Base-by-base conservation (phyloP, 2,329 filamentous ascomycete species). In the Chaetomiaceae sp. region DNA sequence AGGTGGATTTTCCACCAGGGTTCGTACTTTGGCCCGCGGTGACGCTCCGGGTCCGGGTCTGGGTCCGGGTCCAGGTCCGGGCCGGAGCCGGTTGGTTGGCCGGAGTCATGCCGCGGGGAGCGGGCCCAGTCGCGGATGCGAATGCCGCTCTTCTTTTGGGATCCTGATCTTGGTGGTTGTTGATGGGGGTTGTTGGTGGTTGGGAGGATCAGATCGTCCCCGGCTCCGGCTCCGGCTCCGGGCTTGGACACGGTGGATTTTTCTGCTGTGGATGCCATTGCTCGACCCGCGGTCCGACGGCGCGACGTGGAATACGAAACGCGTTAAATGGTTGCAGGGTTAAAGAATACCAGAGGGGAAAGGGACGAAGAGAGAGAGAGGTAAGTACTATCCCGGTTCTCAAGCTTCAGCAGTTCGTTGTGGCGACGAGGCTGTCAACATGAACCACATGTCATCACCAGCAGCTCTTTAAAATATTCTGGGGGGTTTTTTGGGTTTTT, bases 1-100 rank as follows among this genome's bases (percentile, higher is more conserved):
- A 87, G 74, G 45, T 77, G 78, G 21, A 91, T 80, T 65, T 80
- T 86, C 85, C 87, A 94, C 89, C 89, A 92, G 9, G 42, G 42
- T 4, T 48, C 51, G 42, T 29, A 32, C 2, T 5, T 29, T 10
- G 34, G 44, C 1, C 14, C 11, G 1, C 18, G 34, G 30, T 21
- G 25, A 5, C 18, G 20, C 34, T 46, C 41, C 33, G 54, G 8
- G 9, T 27, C 30, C 51, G 36, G 42, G 21, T 40, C 51, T 42
- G 51, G 13, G 4, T 16, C 32, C 18, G n/a, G n/a, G n/a, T 16
- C 42, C 42, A 30, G 18, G n/a, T n/a, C n/a, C 30, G 18, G 32
- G 16, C 14, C 48, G 38, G 48, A 8, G n/a, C 7, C 33, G 32
- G 25, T 10, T 10, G 10, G 27, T 11, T 32, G 29, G 51, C 13